A percentile compares a stretch with the other conserved stretches of the same genome.
phyloP scores from a whole-genome alignment of 2,329 filamentous ascomycete genomes.

The Fusarium sp. region DNA sequence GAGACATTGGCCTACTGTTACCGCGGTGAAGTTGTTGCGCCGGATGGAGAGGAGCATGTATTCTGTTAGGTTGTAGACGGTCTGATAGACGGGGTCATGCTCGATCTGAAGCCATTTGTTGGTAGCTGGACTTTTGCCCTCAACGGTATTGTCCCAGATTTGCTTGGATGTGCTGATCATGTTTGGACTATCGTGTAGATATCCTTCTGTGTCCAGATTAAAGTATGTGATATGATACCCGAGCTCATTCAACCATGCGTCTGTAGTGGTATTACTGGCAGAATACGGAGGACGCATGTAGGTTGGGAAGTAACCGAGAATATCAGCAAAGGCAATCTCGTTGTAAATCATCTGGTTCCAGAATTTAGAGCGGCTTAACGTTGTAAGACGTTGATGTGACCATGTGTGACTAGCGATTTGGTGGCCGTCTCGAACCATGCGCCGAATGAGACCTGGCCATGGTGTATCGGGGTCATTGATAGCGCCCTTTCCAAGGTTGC shows the following conservation, averaged over 20 bases:
- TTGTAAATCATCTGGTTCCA: slow-evolving; percentile 54
- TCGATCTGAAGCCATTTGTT: slow-evolving; percentile 62
- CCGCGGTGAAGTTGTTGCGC: slow-evolving; percentile 54
- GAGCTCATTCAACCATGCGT: slow-evolving; percentile 52
- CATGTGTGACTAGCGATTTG: slow-evolving; percentile 67
- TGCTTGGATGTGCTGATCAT: slow-evolving; percentile 58
- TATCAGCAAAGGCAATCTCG: slow-evolving; percentile 54
- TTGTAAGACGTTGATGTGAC: slow-evolving; percentile 56
- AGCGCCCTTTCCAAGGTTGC: slow-evolving; percentile 52
- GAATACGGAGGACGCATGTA: slow-evolving; percentile 59
- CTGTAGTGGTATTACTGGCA: slow-evolving; percentile 53
- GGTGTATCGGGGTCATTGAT: slow-evolving; percentile 52
- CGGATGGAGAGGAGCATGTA: slow-evolving; percentile 53
- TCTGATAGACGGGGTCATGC: slow-evolving; percentile 59
- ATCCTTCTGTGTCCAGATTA: slow-evolving; percentile 69
- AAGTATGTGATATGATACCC: slow-evolving; percentile 70
- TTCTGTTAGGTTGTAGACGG: slow-evolving; percentile 54
- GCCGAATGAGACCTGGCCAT: slow-evolving; percentile 50
- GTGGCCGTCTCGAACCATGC: slow-evolving; percentile 64
- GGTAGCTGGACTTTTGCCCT: slow-evolving; percentile 37
- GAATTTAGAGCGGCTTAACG: slow-evolving; percentile 46
- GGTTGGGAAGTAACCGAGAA: slow-evolving; percentile 53
- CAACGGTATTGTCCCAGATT: slow-evolving; percentile 50
- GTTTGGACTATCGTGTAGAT: slow-evolving; percentile 60
- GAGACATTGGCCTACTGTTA: slow-evolving; percentile 63